Base-by-base conservation (phyloP, 805 yeast genomes). In the Phaffomyces antillensis region DNA sequence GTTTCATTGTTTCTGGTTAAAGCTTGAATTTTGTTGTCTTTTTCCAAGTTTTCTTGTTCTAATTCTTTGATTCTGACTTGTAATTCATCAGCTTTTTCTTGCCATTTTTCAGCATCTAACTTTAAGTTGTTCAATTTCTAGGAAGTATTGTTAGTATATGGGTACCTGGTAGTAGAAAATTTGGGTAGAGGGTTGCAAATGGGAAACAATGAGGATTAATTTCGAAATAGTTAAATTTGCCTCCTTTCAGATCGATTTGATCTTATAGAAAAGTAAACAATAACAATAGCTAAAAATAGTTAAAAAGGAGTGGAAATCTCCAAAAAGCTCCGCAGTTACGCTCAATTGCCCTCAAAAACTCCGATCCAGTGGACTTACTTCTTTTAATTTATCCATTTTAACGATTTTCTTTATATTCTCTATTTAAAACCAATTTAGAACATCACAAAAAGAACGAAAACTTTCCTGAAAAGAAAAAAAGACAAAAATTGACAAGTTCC, bases 61-160 rank as follows among this genome's bases (percentile, higher is more conserved):
- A 91, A 76, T 63, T 76, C 83, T 76, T 90, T 93, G 71, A 86
- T 80, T 66, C 81, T 82, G 52, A 75, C 80, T 50, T 81, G 70
- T 60, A 86, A 77, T 60, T 86, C 96, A 62, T 93, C 99, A 50
- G 93, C 83, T 75, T 89, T 87, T 67, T 88, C 96, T 74, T 91
- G 96, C 88, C 99, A 95, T 59, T 83, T 75, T 73, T 93, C 99
- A 55, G 96, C 91, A 65, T 93, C 98, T 60, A 86, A 75, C 72
- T 91, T 90, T 68, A 93, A 81, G 70, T 81, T 81, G 76, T 73
- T 83, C 72, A 89, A 74, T 79, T 88, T 89, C 95, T 86, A 41
- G 8, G 8, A 28, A 7, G 1, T 2, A 25, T 9, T 41, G 54
- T 53, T 49, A 55, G 56, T 49, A 42, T 15, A 15, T 28, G 11